Base-by-base conservation (phyloP, 1,284 basidiomycete genomes). In the Phlebopus sp. region DNA sequence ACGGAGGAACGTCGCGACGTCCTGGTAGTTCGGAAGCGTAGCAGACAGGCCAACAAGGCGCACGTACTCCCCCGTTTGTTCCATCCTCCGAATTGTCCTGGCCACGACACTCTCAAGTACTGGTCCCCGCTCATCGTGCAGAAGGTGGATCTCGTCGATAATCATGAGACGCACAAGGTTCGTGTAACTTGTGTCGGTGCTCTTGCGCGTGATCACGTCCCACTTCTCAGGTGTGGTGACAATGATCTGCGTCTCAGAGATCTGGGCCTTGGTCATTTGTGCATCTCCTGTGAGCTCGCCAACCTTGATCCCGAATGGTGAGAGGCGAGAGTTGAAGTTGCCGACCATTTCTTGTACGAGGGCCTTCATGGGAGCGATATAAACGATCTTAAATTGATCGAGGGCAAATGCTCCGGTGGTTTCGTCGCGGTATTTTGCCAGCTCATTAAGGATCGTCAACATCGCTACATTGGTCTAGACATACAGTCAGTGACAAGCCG, bases 181-280 rank as follows among this genome's bases (percentile, higher is more conserved):
- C 47, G 95, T 98, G 70, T 98, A 99, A 55, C 87, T 91, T 15
- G 92, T 95, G 62, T 99, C 97, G 6, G 94, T 96, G 58, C 87
- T 92, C 75, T 99, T 99, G 56, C 97, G 89, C 23, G 94, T 98
- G 68, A 99, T 97, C 58, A 98, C 95, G 61, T 99, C 97, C 93
- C 94, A 99, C 69, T 99, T 99, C 72, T 99, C 97, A 0, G 97
- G 97, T 0, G 97, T 99, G 0, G 96, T 98, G 55, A 99, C 95
- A 66, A 99, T 98, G 62, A 99, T 92, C 66, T 99, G 96, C 0
- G 97, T 98, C 67, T 97, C 92, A 3, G 93, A 74, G 52, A 99
- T 98, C 68, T 99, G 96, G 55, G 93, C 86, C 70, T 99, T 99
- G 51, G 96, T 99, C 79, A 99, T 88, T 76, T 98, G 96, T 35